Conservation (phyloP, 2,329 filamentous ascomycete species). For the Sporothrix brunneoviolacea region DNA sequence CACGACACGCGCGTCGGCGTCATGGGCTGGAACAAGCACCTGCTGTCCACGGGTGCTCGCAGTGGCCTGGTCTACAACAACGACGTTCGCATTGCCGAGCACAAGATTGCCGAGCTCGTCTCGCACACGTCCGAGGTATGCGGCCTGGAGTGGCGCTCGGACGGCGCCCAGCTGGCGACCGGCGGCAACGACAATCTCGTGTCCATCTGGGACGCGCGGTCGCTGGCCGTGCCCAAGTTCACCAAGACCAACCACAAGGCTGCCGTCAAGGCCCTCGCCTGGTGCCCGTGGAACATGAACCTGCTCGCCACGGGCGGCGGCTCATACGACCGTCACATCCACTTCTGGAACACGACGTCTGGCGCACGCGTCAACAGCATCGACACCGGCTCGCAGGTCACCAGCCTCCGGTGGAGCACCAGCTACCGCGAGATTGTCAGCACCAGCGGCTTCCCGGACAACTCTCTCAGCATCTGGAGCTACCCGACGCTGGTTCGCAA, state of each 20-base stretch:
- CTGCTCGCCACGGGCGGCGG: constrained; percentile 93
- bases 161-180: constrained; percentile 93
- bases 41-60: constrained; percentile 88
- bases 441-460: constrained; percentile 97
- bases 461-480: constrained; percentile 98
- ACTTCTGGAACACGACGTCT: constrained; percentile 99
- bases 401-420: constrained; percentile 90
- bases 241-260: constrained; percentile 99
- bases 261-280: constrained; percentile 94
- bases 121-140: constrained; percentile 98
- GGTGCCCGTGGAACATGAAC: constrained; percentile 99
- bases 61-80: constrained; percentile 97
- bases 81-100: constrained; percentile 92
- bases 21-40: constrained; percentile 99
- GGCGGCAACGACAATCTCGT: constrained; percentile 99
- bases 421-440: constrained; percentile 97
- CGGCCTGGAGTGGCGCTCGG: constrained; percentile 93
- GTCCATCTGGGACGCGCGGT: constrained; percentile 97
- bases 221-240: constrained; percentile 90
- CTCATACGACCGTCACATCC: constrained; percentile 94
- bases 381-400: constrained; percentile 96
- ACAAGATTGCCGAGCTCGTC: constrained; percentile 95
- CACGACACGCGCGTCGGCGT: constrained; percentile 95
- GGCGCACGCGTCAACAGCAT: constrained; percentile 98
- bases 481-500: constrained; percentile 96